Percentiles rank a stretch among this genome's conserved stretches.
phyloP scores from a whole-genome alignment of 306 rosid species.

The Arachis hypogaea region DNA sequence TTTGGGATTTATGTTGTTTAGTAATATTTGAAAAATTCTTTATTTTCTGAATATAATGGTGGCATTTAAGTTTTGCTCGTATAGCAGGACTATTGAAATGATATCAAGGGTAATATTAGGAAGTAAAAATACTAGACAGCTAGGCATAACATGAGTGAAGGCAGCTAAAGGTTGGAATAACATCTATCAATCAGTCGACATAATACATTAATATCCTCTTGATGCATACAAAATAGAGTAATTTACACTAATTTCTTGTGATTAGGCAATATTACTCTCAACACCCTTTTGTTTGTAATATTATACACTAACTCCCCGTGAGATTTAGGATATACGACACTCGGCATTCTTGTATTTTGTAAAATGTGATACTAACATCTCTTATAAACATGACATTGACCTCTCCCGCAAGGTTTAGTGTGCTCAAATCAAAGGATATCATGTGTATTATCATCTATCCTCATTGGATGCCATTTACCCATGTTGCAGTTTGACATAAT shows the following conservation, averaged over 20 bases:
- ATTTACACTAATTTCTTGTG: no score
- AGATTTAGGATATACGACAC: no score
- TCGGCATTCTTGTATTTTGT: no score
- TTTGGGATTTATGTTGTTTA: constrained; percentile 4
- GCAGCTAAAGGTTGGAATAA: not conserved
- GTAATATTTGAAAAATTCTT: not conserved
- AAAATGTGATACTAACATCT: no score
- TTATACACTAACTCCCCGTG: no score
- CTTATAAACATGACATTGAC: not conserved
- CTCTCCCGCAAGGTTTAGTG: no score
- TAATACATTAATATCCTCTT: constrained; percentile 25
- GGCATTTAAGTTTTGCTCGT: constrained; percentile 6
- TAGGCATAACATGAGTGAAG: constrained; percentile 2
- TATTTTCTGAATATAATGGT: constrained; percentile 1
- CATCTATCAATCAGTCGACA: constrained; percentile 1
- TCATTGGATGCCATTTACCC: not conserved
- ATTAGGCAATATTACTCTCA: no score
- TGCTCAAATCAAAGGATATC: no score
- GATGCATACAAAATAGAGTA: not conserved
- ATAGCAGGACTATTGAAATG: not conserved
- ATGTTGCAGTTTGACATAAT: constrained; percentile 20
- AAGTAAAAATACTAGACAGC: constrained; percentile 4
- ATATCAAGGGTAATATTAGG: constrained; percentile 6
- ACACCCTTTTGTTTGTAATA: no score
- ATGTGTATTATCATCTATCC: no score